Evolutionary conservation across 495 filamentous ascomycete genomes (phyloP).

Genomic region (Talaromyces liani): DNA sequence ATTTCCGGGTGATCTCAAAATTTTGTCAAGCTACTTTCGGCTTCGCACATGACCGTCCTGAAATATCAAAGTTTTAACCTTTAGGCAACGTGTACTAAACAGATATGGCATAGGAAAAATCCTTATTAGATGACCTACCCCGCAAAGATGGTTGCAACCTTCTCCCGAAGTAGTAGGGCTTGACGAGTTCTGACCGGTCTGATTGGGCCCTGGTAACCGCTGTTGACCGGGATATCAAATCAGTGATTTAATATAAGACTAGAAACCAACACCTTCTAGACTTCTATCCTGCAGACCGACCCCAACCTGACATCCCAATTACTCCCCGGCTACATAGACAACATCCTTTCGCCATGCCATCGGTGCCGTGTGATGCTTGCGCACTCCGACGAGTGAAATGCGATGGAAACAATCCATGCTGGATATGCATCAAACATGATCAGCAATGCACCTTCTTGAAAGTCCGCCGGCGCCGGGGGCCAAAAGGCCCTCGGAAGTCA

Average conservation of each 20-base stretch:
- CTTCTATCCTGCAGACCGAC: not conserved
- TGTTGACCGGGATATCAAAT: not conserved
- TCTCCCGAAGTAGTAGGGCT: not conserved
- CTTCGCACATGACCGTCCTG: not conserved
- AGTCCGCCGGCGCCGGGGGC: conserved; percentile 14
- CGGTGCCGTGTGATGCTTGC: conserved; percentile 14
- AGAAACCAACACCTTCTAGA: not conserved
- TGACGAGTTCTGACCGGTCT: not conserved
- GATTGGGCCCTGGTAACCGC: not conserved
- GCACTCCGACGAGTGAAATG: conserved; percentile 15
- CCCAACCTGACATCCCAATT: not conserved
- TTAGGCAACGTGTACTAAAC: not conserved
- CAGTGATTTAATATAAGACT: not conserved
- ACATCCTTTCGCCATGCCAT: not conserved
- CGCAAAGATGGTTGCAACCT: not conserved
- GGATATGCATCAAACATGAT: conserved; percentile 9
- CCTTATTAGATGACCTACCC: not conserved
- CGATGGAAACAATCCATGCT: conserved; percentile 15
- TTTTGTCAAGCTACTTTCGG: not conserved
- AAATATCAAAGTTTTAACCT: too few relatives aligned
- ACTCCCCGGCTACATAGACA: not conserved
- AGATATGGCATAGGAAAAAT: not conserved
- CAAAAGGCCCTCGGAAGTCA: conserved; percentile 12
- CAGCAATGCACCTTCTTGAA: conserved; percentile 15
- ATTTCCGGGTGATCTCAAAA: not conserved